Conservation (phyloP, 2,329 filamentous ascomycete species). For the Diaporthe humulicola region DNA sequence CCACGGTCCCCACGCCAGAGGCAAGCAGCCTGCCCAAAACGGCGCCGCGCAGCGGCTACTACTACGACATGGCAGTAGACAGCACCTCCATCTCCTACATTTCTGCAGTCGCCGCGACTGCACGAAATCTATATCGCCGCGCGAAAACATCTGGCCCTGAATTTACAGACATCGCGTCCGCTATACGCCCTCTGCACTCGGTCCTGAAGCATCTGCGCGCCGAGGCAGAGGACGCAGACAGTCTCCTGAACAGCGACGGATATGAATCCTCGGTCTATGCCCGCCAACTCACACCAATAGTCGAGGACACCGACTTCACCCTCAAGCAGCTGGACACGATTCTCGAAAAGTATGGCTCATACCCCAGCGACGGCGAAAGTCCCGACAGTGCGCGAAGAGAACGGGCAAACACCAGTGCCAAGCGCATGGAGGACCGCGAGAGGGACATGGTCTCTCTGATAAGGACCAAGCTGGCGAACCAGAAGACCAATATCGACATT, state of each 20-base stretch:
- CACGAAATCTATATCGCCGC: constrained; percentile 67
- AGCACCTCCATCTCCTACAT: constrained; percentile 58
- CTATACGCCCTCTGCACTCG: constrained; percentile 67
- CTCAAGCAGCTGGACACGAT: constrained; percentile 68
- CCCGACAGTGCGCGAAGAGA: constrained; percentile 39
- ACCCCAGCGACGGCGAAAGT: constrained; percentile 40
- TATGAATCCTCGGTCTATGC: constrained; percentile 57
- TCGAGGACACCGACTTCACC: constrained; percentile 68
- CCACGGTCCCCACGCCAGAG: not conserved
- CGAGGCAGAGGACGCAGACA: constrained; percentile 69
- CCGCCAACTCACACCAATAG: constrained; percentile 63
- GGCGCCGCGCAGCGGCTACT: constrained; percentile 18
- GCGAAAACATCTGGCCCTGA: constrained; percentile 62
- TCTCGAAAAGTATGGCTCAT: constrained; percentile 59
- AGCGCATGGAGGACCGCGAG: constrained; percentile 51
- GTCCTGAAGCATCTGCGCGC: constrained; percentile 69
- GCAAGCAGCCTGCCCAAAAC: constrained; percentile 34
- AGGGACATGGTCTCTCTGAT: constrained; percentile 57
- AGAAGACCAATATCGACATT: constrained; percentile 66
- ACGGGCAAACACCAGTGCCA: constrained; percentile 47
- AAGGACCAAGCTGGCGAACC: constrained; percentile 61
- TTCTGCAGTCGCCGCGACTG: constrained; percentile 68
- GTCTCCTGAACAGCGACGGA: constrained; percentile 60
- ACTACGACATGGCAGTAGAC: constrained; percentile 47
- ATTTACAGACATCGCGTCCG: constrained; percentile 63